A percentile compares a stretch with the other conserved stretches of the same genome.
Evolutionary conservation across 768 basidiomycete genomes (phyloP).

Genomic region (Mycena amicta): DNA sequence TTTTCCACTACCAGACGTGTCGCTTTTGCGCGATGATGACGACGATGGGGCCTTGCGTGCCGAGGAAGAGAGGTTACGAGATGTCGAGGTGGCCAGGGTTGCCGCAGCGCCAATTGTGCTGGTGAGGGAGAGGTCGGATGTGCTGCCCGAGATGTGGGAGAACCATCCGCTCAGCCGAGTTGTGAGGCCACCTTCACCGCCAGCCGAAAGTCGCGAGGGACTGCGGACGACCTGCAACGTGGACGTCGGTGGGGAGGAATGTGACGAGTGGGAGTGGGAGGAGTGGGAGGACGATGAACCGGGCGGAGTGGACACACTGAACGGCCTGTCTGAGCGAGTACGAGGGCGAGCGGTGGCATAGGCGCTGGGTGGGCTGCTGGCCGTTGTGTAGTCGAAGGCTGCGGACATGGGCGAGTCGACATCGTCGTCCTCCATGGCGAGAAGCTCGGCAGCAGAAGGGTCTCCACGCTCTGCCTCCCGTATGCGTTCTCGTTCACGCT

Average conservation of each 20-base stretch:
- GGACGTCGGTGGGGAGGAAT: not conserved
- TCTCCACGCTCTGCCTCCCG: conserved; percentile 7
- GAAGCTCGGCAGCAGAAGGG: conserved; percentile 20
- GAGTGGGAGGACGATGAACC: conserved; percentile 39
- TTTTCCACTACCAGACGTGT: not conserved
- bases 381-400: conserved; percentile 41
- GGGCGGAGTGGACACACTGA: conserved; percentile 30
- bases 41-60: not conserved
- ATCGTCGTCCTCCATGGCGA: conserved; percentile 31
- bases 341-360: conserved; percentile 41
- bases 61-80: not conserved
- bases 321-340: conserved; percentile 46
- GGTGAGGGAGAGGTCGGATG: conserved; percentile 2
- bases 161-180: conserved; percentile 53
- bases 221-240: conserved; percentile 37
- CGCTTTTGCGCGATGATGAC: not conserved
- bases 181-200: conserved; percentile 46
- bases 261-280: conserved; percentile 39
- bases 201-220: conserved; percentile 47
- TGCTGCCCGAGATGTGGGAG: conserved; percentile 33
- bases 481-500: conserved; percentile 8
- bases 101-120: not conserved
- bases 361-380: conserved; percentile 45
- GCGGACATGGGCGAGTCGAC: not conserved
- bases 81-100: conserved; percentile 7